Percentiles rank a stretch among this genome's conserved stretches.
Evolutionary conservation across 2,329 filamentous ascomycete species (phyloP).

Genomic region (Cladobotryum mycophilum): DNA sequence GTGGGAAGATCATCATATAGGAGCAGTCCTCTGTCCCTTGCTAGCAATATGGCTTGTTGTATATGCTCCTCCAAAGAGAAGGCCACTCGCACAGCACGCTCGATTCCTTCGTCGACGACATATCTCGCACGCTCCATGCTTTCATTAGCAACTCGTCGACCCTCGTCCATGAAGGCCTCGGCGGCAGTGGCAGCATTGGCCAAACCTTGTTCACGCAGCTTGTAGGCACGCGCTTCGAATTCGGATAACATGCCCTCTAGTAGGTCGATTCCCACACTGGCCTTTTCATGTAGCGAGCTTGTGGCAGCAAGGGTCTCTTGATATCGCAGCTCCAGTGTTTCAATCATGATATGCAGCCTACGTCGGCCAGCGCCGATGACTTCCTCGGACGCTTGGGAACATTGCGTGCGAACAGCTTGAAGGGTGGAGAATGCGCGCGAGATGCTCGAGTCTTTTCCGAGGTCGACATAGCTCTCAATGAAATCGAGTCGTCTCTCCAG

Average conservation of each 20-base stretch:
- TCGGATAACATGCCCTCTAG: constrained; percentile 82
- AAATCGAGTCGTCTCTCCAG: constrained; percentile 81
- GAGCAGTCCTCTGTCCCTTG: constrained; percentile 75
- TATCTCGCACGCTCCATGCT: constrained; percentile 67
- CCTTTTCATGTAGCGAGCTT: constrained; percentile 86
- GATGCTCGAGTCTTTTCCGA: constrained; percentile 77
- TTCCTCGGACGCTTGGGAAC: constrained; percentile 83
- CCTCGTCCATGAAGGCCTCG: constrained; percentile 67
- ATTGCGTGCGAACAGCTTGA: constrained; percentile 79
- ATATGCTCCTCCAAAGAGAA: constrained; percentile 80
- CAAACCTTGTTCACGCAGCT: constrained; percentile 70
- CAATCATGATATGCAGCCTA: constrained; percentile 81
- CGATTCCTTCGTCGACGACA: constrained; percentile 74
- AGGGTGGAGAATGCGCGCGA: constrained; percentile 80
- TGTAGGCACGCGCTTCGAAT: constrained; percentile 75
- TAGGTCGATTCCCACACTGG: constrained; percentile 76
- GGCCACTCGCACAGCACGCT: constrained; percentile 74
- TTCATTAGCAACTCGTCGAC: constrained; percentile 74
- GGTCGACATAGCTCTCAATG: constrained; percentile 79
- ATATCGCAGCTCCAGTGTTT: constrained; percentile 83
- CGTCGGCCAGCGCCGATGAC: constrained; percentile 81
- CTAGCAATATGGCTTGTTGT: constrained; percentile 66
- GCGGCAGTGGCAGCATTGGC: constrained; percentile 60
- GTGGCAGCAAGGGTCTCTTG: constrained; percentile 78
- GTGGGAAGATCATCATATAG: constrained; percentile 83